Percentiles rank a stretch among this genome's conserved stretches.
Conservation (phyloP, 805 yeast genomes). For the Lachancea fermentati region DNA sequence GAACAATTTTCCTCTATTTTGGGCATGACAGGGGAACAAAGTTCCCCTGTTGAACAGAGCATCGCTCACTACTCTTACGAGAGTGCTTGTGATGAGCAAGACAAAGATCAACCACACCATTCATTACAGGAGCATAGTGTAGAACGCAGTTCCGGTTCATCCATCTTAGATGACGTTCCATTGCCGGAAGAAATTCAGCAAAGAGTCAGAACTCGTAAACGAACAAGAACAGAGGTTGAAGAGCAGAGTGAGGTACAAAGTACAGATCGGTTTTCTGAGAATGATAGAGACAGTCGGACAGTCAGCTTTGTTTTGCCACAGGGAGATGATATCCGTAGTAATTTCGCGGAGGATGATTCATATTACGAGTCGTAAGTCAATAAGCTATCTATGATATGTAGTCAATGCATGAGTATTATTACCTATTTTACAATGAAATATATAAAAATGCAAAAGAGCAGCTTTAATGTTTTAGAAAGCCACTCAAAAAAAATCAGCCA, state of each 20-base stretch:
- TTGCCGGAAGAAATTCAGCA: neutral
- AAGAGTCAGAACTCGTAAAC: conserved; percentile 1
- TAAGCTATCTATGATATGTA: neutral
- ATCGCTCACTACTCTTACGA: no score
- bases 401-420: neutral
- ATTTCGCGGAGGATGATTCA: neutral
- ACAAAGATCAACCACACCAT: no score
- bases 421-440: neutral
- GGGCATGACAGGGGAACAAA: conserved; percentile 10
- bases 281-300: conserved; percentile 2
- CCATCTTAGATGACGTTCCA: neutral
- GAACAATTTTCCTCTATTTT: conserved; percentile 22
- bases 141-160: neutral
- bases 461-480: neutral
- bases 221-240: conserved; percentile 3
- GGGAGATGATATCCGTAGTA: neutral
- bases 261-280: conserved; percentile 1
- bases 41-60: neutral
- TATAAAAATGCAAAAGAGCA: no score
- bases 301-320: conserved; percentile 9
- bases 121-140: neutral
- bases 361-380: neutral
- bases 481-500: conserved; percentile 39
- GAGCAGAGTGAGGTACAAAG: neutral
- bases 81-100: no score